Conservation (phyloP, 2,329 filamentous ascomycete genomes). For the Penicillium sp. region DNA sequence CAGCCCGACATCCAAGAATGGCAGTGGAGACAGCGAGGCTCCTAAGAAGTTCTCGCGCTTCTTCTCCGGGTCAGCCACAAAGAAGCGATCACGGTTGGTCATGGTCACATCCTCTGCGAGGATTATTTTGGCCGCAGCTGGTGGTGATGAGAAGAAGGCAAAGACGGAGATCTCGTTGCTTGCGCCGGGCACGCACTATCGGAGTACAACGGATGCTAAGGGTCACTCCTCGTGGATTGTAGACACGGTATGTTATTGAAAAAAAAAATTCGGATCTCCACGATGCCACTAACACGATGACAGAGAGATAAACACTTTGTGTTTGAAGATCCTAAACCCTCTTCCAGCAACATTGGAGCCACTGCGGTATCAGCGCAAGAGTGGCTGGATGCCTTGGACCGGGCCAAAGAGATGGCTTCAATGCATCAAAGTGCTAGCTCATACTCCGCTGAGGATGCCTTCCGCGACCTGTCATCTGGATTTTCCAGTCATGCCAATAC, state of each 20-base stretch:
- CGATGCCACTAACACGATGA: constrained; percentile 30
- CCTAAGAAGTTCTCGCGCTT: constrained; percentile 88
- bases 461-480: constrained; percentile 69
- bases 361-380: constrained; percentile 76
- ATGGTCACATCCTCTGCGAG: constrained; percentile 93
- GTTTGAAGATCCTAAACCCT: constrained; percentile 89
- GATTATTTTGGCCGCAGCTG: constrained; percentile 85
- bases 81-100: constrained; percentile 89
- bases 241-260: constrained; percentile 74
- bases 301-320: constrained; percentile 87
- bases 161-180: constrained; percentile 91
- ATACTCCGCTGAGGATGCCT: constrained; percentile 68
- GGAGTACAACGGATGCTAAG: constrained; percentile 80
- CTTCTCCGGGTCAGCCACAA: constrained; percentile 86
- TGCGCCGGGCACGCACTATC: constrained; percentile 74
- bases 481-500: constrained; percentile 67
- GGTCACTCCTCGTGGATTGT: constrained; percentile 87
- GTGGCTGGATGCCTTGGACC: constrained; percentile 88
- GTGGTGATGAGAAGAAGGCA: constrained; percentile 92
- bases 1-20: constrained; percentile 71
- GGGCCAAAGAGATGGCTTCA: constrained; percentile 80
- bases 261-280: neutral
- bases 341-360: constrained; percentile 64
- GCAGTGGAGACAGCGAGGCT: constrained; percentile 65
- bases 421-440: constrained; percentile 70